These are phyloP conservation scores for Candida sp. DNA, from an alignment of 1,139 yeast genomes.

Conservation along the genomic window DNA sequence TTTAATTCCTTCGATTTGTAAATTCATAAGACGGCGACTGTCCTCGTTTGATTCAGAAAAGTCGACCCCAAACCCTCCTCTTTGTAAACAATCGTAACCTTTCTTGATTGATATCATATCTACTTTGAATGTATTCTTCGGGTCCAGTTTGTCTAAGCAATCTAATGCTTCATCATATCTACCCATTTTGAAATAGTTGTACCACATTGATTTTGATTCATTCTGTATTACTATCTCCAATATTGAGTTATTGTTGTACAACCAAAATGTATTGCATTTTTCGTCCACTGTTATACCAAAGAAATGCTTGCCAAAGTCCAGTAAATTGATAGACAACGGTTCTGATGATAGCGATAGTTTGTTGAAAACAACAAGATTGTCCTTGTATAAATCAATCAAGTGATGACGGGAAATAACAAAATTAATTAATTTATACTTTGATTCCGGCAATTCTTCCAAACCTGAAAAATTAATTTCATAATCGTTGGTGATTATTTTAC, in stretches of 20 bases:
- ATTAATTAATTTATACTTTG: conserved; percentile 7
- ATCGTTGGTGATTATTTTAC: conserved; percentile 24
- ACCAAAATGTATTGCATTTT: conserved; percentile 25
- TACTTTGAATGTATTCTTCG: conserved; percentile 24
- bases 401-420: conserved; percentile 23
- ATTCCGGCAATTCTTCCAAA: conserved; percentile 11
- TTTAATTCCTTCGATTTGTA: conserved; percentile 54
- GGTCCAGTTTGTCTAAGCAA: conserved; percentile 29
- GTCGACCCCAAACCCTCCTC: conserved; percentile 39
- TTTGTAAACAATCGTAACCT: conserved; percentile 55
- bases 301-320: conserved; percentile 30
- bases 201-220: conserved; percentile 79
- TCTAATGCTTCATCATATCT: conserved; percentile 68
- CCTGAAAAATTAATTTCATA: conserved; percentile 21
- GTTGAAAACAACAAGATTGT: conserved; percentile 18
- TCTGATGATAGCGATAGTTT: conserved; percentile 17
- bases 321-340: conserved; percentile 9
- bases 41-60: conserved; percentile 11
- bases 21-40: conserved; percentile 13
- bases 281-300: conserved; percentile 63
- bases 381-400: conserved; percentile 16
- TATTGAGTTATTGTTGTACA: conserved; percentile 16
- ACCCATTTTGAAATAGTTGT: conserved; percentile 56
- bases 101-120: conserved; percentile 61
- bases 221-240: conserved; percentile 58